Conservation (phyloP, 306 rosid genomes). For the Gillenia trifoliata region DNA sequence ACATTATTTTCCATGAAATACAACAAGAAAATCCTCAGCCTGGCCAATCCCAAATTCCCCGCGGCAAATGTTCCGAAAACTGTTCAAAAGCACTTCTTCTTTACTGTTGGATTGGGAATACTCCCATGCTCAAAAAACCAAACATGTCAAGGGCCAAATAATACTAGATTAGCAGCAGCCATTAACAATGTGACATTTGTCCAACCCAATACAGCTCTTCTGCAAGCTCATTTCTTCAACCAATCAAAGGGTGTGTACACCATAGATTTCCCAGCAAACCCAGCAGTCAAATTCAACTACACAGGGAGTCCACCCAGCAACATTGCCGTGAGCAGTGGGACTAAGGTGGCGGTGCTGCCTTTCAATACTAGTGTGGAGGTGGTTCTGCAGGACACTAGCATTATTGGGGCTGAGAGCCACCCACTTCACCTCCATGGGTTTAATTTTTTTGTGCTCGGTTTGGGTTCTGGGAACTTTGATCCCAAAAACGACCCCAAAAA, state of each 20-base stretch:
- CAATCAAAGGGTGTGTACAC: slow-evolving; percentile 51
- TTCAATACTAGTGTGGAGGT: slow-evolving; percentile 58
- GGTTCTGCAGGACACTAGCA: slow-evolving; percentile 64
- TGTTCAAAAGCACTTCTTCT: slow-evolving; percentile 43
- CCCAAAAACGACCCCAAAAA: slow-evolving; percentile 50
- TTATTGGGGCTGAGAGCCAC: slow-evolving; percentile 67
- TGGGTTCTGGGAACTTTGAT: slow-evolving; percentile 64
- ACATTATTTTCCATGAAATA: slow-evolving; percentile 44
- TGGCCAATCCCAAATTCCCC: slow-evolving; percentile 45
- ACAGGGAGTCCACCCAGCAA: slow-evolving; percentile 63
- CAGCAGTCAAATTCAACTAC: slow-evolving; percentile 57
- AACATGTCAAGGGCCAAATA: slow-evolving; percentile 59
- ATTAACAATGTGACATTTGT: slow-evolving; percentile 67
- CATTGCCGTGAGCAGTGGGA: slow-evolving; percentile 41
- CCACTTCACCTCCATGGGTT: slow-evolving; percentile 82
- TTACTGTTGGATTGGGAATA: slow-evolving; percentile 61
- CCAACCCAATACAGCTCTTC: slow-evolving; percentile 57
- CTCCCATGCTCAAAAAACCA: slow-evolving; percentile 43
- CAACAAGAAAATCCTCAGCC: slow-evolving; percentile 42
- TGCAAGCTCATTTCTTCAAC: slow-evolving; percentile 69
- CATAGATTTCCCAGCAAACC: slow-evolving; percentile 59
- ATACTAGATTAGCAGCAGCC: slow-evolving; percentile 44
- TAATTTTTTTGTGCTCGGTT: slow-evolving; percentile 67
- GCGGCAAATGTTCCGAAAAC: slow-evolving; percentile 60
- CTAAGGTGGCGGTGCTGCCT: slow-evolving; percentile 48